Base-by-base conservation (phyloP, 257 asterid species). In the Verbena officinalis region DNA sequence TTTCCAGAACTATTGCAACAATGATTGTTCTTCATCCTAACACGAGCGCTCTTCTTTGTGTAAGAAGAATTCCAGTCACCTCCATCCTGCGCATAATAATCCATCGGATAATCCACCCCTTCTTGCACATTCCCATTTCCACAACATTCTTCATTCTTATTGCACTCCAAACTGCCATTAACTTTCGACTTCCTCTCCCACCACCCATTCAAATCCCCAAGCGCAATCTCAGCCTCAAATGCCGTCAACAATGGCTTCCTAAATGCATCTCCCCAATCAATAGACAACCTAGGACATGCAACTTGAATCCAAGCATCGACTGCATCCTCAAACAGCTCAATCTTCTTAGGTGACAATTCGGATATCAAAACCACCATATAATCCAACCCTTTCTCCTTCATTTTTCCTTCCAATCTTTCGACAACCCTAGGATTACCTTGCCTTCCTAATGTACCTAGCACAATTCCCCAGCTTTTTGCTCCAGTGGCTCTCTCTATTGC, bases 221-320 rank as follows among this genome's bases (percentile, higher is more conserved):
- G 87, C 1, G 97, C 97, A 80, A 94, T 90, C 85, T 94, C 97
- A 0, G 96, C 99, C 73, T 94, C 97, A 62, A 94, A 94, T 0
- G 97, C 59, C 0, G 96, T 94, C 71, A 94, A 58, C 78, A 88
- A 72, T 5, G 99, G 99, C 76, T 77, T 90, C 82, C 55, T 80
- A 69, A 94, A 94, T 0, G 99, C 99, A 69, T 84, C 97, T 1
- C 99, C 97, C 99, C 97, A 94, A 72, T 88, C 96, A 66, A 94
- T 94, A 0, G 99, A 94, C 84, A 94, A 58, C 79, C 97, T 81
- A 46, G 99, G 99, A 58, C 97, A 94, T 0, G 99, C 99, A 30
- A 94, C 86, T 77, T 94, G 99, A 73, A 88, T 64, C 96, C 97
- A 94, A 20, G 99, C 96, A 61, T 94, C 97, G 4, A 94, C 87